Base-by-base conservation (phyloP, 352 stramenopile species). In the Phytophthora cactorum region DNA sequence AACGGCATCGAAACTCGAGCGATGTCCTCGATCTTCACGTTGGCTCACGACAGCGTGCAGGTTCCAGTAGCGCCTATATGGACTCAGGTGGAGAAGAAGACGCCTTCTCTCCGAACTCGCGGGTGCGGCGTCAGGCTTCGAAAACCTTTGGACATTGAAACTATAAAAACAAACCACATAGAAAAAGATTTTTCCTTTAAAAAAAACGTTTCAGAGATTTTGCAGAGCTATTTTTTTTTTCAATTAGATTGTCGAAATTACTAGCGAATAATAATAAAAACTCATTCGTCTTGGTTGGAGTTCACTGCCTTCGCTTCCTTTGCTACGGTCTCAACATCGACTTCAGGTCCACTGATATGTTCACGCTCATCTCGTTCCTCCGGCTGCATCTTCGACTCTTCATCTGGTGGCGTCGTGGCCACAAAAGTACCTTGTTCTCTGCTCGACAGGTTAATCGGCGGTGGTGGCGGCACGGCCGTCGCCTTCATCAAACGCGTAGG, bases 211-310 rank as follows among this genome's bases (percentile, higher is more conserved):
- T 4, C 29, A 0, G 7, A 34, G 29, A 34, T 7, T 34, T 34
- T 34, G 4, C 29, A 34, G 29, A 34, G 7, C 7, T 34, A 34
- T 8, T 1, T 4, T 25, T 38, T 62, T 54, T 52, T 22, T 1
- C 22, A 50, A 67, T 66, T 58, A 52, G 58, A 64, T 72, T 67
- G 57, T 68, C 44, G 54, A 52, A 56, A 31, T 63, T 47, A 63
- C 25, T 47, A 55, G 45, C 22, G 60, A 73, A 50, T 74, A 67
- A 67, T 73, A 73, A 64, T 66, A 70, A 11, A 59, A 55, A 75
- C 52, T 75, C 66, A 78, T 52, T 78, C 66, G 39, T 75, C 62
- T 62, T 78, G 66, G 63, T 75, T 76, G 28, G 52, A 62, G 15
- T 11, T 69, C 15, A 43, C 50, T 22, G 25, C 29, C 53, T 44